Evolutionary conservation across 2,329 filamentous ascomycete genomes (phyloP).

Genomic region (Seiridium unicorne): DNA sequence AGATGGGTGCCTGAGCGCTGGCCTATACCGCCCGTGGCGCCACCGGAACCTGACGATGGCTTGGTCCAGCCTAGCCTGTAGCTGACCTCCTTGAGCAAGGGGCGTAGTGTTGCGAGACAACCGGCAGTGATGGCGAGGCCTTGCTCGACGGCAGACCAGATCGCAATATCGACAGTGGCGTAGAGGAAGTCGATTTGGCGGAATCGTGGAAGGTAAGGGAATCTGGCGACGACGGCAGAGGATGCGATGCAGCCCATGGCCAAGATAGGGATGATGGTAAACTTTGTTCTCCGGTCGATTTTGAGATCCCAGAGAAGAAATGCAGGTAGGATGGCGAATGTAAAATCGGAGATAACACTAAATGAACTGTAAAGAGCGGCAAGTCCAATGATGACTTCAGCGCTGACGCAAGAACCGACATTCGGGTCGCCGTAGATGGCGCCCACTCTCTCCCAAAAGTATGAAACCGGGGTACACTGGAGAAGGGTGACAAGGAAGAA

Average conservation of each 20-base stretch:
- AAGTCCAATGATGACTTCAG: slow-evolving; percentile 38
- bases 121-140: slow-evolving; percentile 47
- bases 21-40: background rate
- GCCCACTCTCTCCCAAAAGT: slow-evolving; percentile 13
- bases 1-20: background rate
- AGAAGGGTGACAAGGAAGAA: slow-evolving; percentile 20
- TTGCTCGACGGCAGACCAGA: slow-evolving; percentile 48
- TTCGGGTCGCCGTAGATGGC: background rate
- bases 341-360: slow-evolving; percentile 47
- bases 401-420: slow-evolving; percentile 19
- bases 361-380: slow-evolving; percentile 43
- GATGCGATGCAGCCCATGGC: slow-evolving; percentile 49
- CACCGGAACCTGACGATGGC: background rate
- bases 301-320: slow-evolving; percentile 47
- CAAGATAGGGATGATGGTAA: slow-evolving; percentile 43
- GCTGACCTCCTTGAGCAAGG: slow-evolving; percentile 25
- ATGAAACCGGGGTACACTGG: slow-evolving; percentile 17
- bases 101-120: slow-evolving; percentile 44
- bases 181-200: slow-evolving; percentile 40
- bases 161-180: slow-evolving; percentile 41
- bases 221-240: slow-evolving; percentile 39
- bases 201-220: slow-evolving; percentile 36
- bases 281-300: slow-evolving; percentile 45
- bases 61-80: slow-evolving; percentile 2
- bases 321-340: slow-evolving; percentile 44